Evolutionary conservation across 345 rosid species (phyloP).

Genomic region (Excoecaria cochinchinensis): DNA sequence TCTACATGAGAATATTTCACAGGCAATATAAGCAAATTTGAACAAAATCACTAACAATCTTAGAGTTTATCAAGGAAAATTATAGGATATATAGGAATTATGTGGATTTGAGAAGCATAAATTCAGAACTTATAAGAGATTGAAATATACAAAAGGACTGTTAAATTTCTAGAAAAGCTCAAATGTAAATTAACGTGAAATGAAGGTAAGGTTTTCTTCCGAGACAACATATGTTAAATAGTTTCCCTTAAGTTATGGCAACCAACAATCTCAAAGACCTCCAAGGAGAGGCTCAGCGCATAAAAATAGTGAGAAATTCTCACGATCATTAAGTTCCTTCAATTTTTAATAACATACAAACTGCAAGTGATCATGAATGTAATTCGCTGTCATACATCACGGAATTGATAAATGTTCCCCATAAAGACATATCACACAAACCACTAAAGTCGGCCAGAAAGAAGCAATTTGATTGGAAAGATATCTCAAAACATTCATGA

Average conservation of each 20-base stretch:
- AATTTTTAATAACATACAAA: neutral
- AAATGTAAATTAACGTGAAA: neutral
- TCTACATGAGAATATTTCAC: slow-evolving; percentile 13
- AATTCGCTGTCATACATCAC: neutral
- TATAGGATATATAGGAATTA: neutral
- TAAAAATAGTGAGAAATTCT: neutral
- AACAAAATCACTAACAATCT: neutral
- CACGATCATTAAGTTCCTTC: neutral
- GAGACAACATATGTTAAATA: neutral
- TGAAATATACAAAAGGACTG: neutral
- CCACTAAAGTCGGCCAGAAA: neutral
- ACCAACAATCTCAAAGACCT: neutral
- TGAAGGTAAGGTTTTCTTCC: neutral
- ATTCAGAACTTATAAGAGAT: neutral
- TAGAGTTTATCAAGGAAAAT: neutral
- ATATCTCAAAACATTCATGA: neutral
- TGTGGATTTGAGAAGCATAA: neutral
- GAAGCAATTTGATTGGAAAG: neutral
- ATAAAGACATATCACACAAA: neutral
- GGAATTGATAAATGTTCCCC: neutral
- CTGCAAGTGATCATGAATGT: neutral
- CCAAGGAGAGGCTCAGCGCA: neutral
- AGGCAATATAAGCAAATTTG: neutral
- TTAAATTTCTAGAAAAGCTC: neutral
- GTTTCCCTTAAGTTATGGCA: neutral